Base-by-base conservation (phyloP, 805 yeast species). In the Pichia eremophila region DNA sequence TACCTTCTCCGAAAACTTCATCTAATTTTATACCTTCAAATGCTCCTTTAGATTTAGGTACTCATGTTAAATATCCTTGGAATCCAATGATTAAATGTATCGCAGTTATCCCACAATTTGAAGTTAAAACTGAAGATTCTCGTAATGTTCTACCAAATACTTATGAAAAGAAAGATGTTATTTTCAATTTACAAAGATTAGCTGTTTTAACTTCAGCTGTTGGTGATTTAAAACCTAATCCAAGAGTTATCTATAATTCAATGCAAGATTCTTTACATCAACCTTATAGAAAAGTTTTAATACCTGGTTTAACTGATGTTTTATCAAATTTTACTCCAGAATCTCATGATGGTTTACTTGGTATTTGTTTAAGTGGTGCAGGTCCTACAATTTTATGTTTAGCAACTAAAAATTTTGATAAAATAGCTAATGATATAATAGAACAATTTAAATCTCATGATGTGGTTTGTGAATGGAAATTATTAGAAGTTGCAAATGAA, bases 261-360 rank as follows among this genome's bases (percentile, higher is more conserved):
- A 93, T 93, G 98, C 95, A 88, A 69, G 99, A 93, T 66, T 83
- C 84, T 60, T 77, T 93, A 38, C 99, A 93, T 68, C 99, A 93
- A 66, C 96, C 97, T n/a, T 93, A 91, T 74, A 78, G 99, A 61
- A 81, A 89, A 60, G 81, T 82, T 14, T 75, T 91, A 56, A 87
- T 93, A 49, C 99, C 99, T 5, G 99, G 98, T 0, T 74, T 93
- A 47, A 73, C 83, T 11, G 88, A 86, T 52, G 87, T 93, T 43
- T 73, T 93, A 56, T 71, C 79, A 8, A 74, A 84, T 14, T 82
- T 93, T 45, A 86, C 95, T 0, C 96, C 98, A 40, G 73, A 77
- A 41, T 72, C 85, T 7, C 85, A 86, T 62, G 83, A 83, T 1
- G 97, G 97, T 4, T 73, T 90, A 43, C 73, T 93, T 49, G 99